These are phyloP conservation scores for Babesia gibsoni DNA, from an alignment of 169 alveolate species.

Conservation along the genomic window DNA sequence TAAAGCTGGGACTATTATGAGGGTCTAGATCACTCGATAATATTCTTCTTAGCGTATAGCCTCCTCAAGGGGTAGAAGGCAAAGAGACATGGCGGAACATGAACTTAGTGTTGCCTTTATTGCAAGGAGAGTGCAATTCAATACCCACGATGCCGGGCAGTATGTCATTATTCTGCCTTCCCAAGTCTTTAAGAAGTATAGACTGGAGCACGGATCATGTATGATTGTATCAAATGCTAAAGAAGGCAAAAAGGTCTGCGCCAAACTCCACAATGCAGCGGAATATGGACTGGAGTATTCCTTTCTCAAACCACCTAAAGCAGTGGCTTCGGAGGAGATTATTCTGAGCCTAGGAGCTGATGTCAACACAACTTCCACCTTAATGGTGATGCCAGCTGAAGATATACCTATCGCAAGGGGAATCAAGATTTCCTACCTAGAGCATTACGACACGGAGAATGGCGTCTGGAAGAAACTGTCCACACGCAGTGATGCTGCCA, in stretches of 20 bases:
- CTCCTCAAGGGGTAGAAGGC: background rate
- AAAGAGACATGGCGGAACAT: slow-evolving; percentile 4
- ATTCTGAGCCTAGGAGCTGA: slow-evolving; percentile 16
- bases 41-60: background rate
- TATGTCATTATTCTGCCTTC: slow-evolving; percentile 38
- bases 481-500: background rate
- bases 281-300: slow-evolving; percentile 47
- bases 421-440: slow-evolving; percentile 33
- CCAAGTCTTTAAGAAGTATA: slow-evolving; percentile 22
- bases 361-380: background rate
- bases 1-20: too few relatives aligned
- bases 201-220: slow-evolving; percentile 33
- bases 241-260: slow-evolving; percentile 2
- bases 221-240: background rate
- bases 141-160: slow-evolving; percentile 1
- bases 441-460: slow-evolving; percentile 17
- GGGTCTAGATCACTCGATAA: too few relatives aligned
- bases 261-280: slow-evolving; percentile 38
- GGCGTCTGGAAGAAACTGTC: slow-evolving; percentile 6
- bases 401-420: slow-evolving; percentile 22
- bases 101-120: slow-evolving; percentile 15
- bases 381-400: background rate
- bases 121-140: slow-evolving; percentile 23
- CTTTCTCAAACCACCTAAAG: slow-evolving; percentile 36
- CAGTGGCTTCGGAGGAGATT: slow-evolving; percentile 54